Evolutionary conservation across 257 asterid species (phyloP), one percentile per base, ranked within the genome.

Genomic region (Solanum ossicruentum): DNA sequence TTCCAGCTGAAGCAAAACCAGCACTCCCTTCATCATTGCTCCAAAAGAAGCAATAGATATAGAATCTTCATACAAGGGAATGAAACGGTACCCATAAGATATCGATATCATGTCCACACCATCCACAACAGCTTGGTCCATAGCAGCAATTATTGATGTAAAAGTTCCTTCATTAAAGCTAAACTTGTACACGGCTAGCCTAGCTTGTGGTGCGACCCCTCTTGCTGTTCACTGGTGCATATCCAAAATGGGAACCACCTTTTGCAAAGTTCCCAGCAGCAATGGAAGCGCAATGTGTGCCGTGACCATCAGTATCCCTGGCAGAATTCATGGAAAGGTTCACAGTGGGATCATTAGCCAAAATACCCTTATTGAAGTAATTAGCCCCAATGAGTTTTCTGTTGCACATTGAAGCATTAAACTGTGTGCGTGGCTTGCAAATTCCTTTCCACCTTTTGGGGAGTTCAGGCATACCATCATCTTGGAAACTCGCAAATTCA

Each of bases 101-200:
- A 60, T 60, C 2, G 84, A 81, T 57, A 81, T 81, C 72, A 81
- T 49, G 4, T 81, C 75, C 7, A 81, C 84, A 10, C 84, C 84
- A 66, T 86, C 88, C 3, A 83, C 82, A 60, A 87, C 69, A 47
- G 87, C 89, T 81, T 84, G 87, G 60, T 87, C 89, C 52, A 87
- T 81, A 39, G 84, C 87, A 1, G 87, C 87, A 65, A 84, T 32
- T 39, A 87, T 87, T 39, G 89, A 84, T 36, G 89, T 65, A 21
- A n/a, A 73, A 17, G 17, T 51, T 4, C 82, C 60, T 41, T 82
- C 75, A 3, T 28, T 79, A 17, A 49, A 61, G 15, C 61, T 23
- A n/a, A 85, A 83, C 81, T 85, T 85, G 82, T 86, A 82, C n/a
- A 86, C 57, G 1, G 85, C 85, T 6, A 86, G 5, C 5, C 78